These are phyloP conservation scores for Geranium brycei DNA, from an alignment of 345 rosid species.

Conservation along the genomic window DNA sequence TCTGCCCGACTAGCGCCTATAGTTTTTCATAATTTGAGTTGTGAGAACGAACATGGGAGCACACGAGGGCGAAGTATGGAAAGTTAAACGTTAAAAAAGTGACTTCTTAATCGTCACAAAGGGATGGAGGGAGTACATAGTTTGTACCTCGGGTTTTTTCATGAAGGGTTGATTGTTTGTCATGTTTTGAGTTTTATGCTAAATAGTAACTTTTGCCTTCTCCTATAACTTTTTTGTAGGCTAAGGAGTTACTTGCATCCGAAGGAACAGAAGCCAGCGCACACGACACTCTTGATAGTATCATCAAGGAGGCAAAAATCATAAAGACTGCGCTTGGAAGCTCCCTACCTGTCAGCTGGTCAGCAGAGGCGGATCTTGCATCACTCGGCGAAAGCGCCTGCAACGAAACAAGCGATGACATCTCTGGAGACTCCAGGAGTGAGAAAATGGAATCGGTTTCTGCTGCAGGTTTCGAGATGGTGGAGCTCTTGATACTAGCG, in stretches of 20 bases:
- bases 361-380: slow-evolving; percentile 47
- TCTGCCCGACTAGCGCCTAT: no score
- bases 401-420: slow-evolving; percentile 7
- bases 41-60: no score
- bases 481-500: slow-evolving; percentile 76
- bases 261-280: slow-evolving; percentile 21
- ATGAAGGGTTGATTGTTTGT: neutral
- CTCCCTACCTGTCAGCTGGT: slow-evolving; percentile 85
- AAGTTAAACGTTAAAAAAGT: no score
- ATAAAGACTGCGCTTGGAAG: slow-evolving; percentile 86
- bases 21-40: no score
- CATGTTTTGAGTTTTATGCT: no score
- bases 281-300: slow-evolving; percentile 37
- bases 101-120: no score
- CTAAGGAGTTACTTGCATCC: slow-evolving; percentile 28
- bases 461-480: slow-evolving; percentile 96
- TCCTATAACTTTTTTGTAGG: slow-evolving; percentile 27
- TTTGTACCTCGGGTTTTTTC: neutral
- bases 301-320: slow-evolving; percentile 57
- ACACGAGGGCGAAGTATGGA: no score
- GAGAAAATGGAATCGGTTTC: slow-evolving; percentile 61
- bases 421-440: slow-evolving; percentile 17
- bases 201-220: neutral
- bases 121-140: neutral
- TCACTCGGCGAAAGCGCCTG: slow-evolving; percentile 19